A percentile compares a stretch with the other conserved stretches of the same genome.
phyloP scores from a whole-genome alignment of 208 protist species.

The Leishmania aethiopica region DNA sequence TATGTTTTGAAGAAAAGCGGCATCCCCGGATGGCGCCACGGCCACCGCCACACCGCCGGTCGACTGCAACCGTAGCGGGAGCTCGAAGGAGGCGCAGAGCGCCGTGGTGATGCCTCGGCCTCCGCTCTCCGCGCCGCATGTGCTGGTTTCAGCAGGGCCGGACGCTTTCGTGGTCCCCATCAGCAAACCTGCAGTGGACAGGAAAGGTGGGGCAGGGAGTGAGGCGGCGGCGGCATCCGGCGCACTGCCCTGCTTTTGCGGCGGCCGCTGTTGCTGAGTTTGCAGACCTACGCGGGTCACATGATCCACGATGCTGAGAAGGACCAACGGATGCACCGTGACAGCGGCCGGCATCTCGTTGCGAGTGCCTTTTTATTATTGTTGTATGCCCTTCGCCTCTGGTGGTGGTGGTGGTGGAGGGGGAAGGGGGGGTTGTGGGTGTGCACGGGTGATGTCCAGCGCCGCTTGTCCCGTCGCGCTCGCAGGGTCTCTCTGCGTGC shows the following conservation, averaged over 20 bases:
- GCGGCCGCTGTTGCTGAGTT: not conserved
- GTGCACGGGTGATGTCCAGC: not conserved
- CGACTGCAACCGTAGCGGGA: slow-evolving; percentile 15
- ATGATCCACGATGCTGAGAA: slow-evolving; percentile 76
- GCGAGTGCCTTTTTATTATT: not conserved
- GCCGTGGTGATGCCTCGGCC: slow-evolving; percentile 29
- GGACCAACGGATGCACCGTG: slow-evolving; percentile 62
- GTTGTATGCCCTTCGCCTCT: not conserved
- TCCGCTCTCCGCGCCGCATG: not conserved
- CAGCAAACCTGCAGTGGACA: slow-evolving; percentile 6
- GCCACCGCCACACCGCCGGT: not conserved
- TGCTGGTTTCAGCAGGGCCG: not conserved
- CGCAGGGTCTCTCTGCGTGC: no score
- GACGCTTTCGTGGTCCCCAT: slow-evolving; percentile 18
- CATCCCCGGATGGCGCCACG: slow-evolving; percentile 1
- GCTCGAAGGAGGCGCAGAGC: slow-evolving; percentile 56
- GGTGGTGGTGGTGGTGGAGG: not conserved
- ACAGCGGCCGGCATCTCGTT: slow-evolving; percentile 18
- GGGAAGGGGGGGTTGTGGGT: not conserved
- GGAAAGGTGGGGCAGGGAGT: not conserved
- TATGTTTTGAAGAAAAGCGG: not conserved
- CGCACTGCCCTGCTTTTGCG: not conserved
- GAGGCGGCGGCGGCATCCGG: not conserved
- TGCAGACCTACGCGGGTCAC: slow-evolving; percentile 37
- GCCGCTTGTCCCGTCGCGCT: no score